Evolutionary conservation across 345 rosid genomes (phyloP).

Genomic region (Citrus australasica): DNA sequence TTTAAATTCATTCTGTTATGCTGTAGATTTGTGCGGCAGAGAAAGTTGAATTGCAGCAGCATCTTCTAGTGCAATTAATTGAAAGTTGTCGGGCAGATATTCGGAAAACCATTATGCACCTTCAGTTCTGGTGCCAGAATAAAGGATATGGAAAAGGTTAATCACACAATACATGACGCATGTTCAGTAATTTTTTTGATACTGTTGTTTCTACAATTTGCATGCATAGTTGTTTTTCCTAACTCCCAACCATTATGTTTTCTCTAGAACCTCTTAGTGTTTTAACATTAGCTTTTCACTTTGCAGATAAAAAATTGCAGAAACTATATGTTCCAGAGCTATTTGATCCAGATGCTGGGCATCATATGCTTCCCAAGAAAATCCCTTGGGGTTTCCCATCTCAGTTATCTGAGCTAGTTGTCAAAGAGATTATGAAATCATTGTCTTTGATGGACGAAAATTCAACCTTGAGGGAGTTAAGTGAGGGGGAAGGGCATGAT

Average conservation of each 20-base stretch:
- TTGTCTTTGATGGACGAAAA: slow-evolving; percentile 45
- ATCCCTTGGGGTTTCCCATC: slow-evolving; percentile 75
- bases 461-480: slow-evolving; percentile 26
- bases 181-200: not conserved
- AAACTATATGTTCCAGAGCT: slow-evolving; percentile 25
- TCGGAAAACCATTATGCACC: slow-evolving; percentile 72
- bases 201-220: not conserved
- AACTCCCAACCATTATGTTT: not conserved
- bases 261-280: not conserved
- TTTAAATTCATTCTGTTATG: slow-evolving; percentile 15
- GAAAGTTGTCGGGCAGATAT: slow-evolving; percentile 64
- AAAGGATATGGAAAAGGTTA: slow-evolving; percentile 52
- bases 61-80: slow-evolving; percentile 49
- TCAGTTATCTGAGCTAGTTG: slow-evolving; percentile 64
- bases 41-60: slow-evolving; percentile 48
- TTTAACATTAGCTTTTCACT: slow-evolving; percentile 9
- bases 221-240: not conserved
- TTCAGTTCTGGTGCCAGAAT: slow-evolving; percentile 92
- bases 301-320: slow-evolving; percentile 37
- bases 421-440: slow-evolving; percentile 58
- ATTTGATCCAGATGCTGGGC: slow-evolving; percentile 60
- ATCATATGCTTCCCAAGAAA: slow-evolving; percentile 55
- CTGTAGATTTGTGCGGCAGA: slow-evolving; percentile 75
- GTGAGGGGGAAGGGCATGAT: slow-evolving; percentile 39
- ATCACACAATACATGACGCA: slow-evolving; percentile 6